A percentile compares a stretch with the other conserved stretches of the same genome.
phyloP scores from a whole-genome alignment of 1,284 basidiomycete genomes.

The Moniliophthora roreri region DNA sequence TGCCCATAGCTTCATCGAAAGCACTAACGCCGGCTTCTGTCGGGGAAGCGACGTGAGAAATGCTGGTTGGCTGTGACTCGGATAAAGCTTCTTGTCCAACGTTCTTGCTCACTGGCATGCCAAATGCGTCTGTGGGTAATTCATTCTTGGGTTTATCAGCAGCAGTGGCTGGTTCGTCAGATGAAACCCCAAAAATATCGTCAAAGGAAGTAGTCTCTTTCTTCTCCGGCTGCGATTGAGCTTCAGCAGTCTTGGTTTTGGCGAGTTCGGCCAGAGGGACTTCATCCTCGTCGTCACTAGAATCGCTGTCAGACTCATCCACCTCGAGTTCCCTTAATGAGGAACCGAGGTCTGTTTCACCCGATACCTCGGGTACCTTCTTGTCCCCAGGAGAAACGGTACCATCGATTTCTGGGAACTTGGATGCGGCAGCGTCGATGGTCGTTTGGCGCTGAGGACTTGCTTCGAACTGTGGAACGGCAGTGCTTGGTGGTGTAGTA shows the following conservation, averaged over 20 bases:
- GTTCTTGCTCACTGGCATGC: slow-evolving; percentile 24
- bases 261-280: slow-evolving; percentile 39
- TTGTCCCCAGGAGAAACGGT: slow-evolving; percentile 6
- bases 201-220: slow-evolving; percentile 43
- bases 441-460: slow-evolving; percentile 25
- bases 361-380: slow-evolving; percentile 18
- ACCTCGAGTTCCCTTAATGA: slow-evolving; percentile 65
- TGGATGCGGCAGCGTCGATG: slow-evolving; percentile 30
- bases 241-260: slow-evolving; percentile 19
- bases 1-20: slow-evolving; percentile 74
- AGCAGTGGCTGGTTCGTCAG: slow-evolving; percentile 18
- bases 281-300: slow-evolving; percentile 55
- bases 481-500: slow-evolving; percentile 57
- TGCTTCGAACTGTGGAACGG: slow-evolving; percentile 18
- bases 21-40: slow-evolving; percentile 54
- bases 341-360: slow-evolving; percentile 49
- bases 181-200: slow-evolving; percentile 60
- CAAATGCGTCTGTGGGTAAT: slow-evolving; percentile 27
- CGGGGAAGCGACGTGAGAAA: slow-evolving; percentile 17
- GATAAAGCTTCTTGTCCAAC: slow-evolving; percentile 11
- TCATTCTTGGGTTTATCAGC: slow-evolving; percentile 2
- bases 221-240: slow-evolving; percentile 21
- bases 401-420: slow-evolving; percentile 49
- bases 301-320: slow-evolving; percentile 62
- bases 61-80: not conserved